Conservation (phyloP, 1,284 basidiomycete species). For the Lentinula novae-zelandiae region DNA sequence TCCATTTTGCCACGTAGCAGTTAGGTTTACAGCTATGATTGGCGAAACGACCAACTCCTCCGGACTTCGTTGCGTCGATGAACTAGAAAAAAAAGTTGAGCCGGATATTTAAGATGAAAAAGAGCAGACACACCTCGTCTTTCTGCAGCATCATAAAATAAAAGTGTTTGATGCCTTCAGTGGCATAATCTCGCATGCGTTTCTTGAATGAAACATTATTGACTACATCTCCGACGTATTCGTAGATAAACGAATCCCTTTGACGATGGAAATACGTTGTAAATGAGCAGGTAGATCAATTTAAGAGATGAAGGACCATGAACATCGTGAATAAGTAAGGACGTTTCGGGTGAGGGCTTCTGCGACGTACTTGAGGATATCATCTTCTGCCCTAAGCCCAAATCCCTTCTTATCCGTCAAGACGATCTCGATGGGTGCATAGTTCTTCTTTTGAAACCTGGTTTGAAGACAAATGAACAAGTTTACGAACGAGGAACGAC, state of each 20-base stretch:
- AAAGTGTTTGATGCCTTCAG: constrained; percentile 94
- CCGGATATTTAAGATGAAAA: not conserved
- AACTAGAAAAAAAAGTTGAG: constrained; percentile 49
- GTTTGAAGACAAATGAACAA: not conserved
- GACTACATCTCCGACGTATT: constrained; percentile 98
- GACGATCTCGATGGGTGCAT: constrained; percentile 88
- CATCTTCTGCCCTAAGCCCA: constrained; percentile 76
- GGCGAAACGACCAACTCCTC: constrained; percentile 94
- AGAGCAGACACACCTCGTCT: constrained; percentile 70
- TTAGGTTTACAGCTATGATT: constrained; percentile 99
- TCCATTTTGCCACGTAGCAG: constrained; percentile 99
- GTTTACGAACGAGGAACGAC: not conserved
- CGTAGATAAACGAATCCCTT: constrained; percentile 93
- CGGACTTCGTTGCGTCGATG: constrained; percentile 97
- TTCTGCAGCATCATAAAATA: constrained; percentile 99
- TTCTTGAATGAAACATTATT: constrained; percentile 85
- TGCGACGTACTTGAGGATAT: constrained; percentile 68
- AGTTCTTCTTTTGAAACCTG: constrained; percentile 88
- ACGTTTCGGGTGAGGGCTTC: not conserved
- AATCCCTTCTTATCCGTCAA: constrained; percentile 95
- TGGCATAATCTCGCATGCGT: constrained; percentile 91
- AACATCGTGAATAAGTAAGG: not conserved
- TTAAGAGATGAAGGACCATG: not conserved
- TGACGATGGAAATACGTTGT: not conserved
- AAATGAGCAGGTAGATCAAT: not conserved